These are phyloP conservation scores for Friedmanniomyces endolithicus DNA, from an alignment of 495 filamentous ascomycete species.

Conservation along the genomic window DNA sequence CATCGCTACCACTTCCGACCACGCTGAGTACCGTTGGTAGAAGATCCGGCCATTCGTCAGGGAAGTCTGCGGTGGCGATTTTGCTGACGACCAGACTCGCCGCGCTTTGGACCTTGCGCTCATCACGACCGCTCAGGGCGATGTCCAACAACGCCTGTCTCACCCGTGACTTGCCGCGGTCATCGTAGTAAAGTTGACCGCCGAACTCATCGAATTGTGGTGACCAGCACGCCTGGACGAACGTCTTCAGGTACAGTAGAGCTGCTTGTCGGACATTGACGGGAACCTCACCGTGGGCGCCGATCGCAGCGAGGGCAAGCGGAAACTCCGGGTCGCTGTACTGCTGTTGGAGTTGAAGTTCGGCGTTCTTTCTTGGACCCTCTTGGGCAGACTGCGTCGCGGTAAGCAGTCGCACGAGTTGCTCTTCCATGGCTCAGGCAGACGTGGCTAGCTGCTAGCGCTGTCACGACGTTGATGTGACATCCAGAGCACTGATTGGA, in stretches of 20 bases:
- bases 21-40: constrained; percentile 67
- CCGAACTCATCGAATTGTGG: constrained; percentile 53
- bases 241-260: constrained; percentile 63
- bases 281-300: constrained; percentile 54
- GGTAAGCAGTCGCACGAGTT: constrained; percentile 65
- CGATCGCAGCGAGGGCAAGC: constrained; percentile 55
- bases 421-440: constrained; percentile 56
- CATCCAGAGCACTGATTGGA: neutral
- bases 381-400: constrained; percentile 63
- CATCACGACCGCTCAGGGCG: constrained; percentile 58
- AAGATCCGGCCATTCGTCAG: constrained; percentile 80
- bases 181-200: constrained; percentile 47
- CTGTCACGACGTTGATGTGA: neutral
- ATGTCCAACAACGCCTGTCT: constrained; percentile 58
- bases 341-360: constrained; percentile 58
- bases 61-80: constrained; percentile 86
- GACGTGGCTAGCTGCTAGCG: neutral
- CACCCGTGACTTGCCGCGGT: constrained; percentile 60
- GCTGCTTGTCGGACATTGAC: constrained; percentile 70
- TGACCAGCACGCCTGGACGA: constrained; percentile 72
- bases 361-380: constrained; percentile 63
- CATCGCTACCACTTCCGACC: constrained; percentile 57
- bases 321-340: constrained; percentile 59
- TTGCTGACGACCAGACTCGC: constrained; percentile 91
- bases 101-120: constrained; percentile 72